These are phyloP conservation scores for Suillus brevipes DNA, from an alignment of 768 basidiomycete genomes.

Conservation along the genomic window DNA sequence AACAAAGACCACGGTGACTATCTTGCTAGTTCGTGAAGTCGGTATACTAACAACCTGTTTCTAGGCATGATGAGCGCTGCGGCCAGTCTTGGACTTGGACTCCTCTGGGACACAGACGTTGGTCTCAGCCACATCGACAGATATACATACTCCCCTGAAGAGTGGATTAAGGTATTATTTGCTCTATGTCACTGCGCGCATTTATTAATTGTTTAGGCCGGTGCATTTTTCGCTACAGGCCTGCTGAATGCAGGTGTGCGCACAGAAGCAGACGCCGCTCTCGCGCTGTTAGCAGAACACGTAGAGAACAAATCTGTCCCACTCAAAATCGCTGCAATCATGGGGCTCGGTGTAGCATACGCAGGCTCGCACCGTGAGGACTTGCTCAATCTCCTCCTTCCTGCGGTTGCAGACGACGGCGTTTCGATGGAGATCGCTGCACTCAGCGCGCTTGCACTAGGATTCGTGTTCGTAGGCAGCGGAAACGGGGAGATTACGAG, in stretches of 20 bases:
- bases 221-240: constrained; percentile 92
- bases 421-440: constrained; percentile 88
- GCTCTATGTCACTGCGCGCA: neutral
- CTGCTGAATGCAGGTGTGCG: constrained; percentile 87
- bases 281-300: constrained; percentile 88
- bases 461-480: constrained; percentile 95
- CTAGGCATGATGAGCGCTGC: constrained; percentile 95
- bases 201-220: constrained; percentile 52
- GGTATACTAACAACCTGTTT: constrained; percentile 4
- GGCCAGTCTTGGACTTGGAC: constrained; percentile 88
- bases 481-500: constrained; percentile 91
- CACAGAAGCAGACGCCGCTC: constrained; percentile 89
- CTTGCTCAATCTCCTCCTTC: constrained; percentile 72
- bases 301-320: constrained; percentile 83
- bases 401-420: constrained; percentile 77
- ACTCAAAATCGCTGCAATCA: constrained; percentile 84
- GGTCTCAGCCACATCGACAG: constrained; percentile 95
- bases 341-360: constrained; percentile 93
- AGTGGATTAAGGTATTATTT: constrained; percentile 79
- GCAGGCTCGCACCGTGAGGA: constrained; percentile 92
- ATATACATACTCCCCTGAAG: constrained; percentile 95
- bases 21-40: neutral
- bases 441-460: constrained; percentile 83
- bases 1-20: constrained; percentile 93
- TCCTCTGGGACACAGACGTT: constrained; percentile 95